These are phyloP conservation scores for Ogataea kodamae DNA, from an alignment of 805 yeast genomes.

Conservation along the genomic window DNA sequence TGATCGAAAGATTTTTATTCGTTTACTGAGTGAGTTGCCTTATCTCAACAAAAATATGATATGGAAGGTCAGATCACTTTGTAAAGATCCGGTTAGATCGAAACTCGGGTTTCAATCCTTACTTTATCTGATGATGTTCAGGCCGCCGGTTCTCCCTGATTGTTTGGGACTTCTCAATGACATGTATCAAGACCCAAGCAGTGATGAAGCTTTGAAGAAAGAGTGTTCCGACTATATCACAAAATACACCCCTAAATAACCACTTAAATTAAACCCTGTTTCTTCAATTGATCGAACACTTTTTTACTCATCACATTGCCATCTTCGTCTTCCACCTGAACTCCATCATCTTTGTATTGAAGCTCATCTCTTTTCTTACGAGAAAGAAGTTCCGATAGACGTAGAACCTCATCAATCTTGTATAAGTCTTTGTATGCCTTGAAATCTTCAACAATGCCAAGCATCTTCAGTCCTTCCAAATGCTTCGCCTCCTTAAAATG, in stretches of 20 bases:
- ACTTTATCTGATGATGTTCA: conserved; percentile 79
- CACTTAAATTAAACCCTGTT: conserved; percentile 70
- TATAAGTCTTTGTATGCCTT: conserved; percentile 59
- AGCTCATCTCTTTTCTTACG: conserved; percentile 36
- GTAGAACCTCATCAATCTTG: conserved; percentile 62
- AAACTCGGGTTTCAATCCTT: conserved; percentile 79
- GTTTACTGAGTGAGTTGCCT: conserved; percentile 87
- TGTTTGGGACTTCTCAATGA: conserved; percentile 50
- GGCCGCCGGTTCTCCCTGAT: conserved; percentile 73
- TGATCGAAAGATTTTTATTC: conserved; percentile 76
- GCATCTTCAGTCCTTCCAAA: conserved; percentile 62
- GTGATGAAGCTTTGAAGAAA: conserved; percentile 47
- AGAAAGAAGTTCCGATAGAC: conserved; percentile 49
- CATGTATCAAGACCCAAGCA: conserved; percentile 37
- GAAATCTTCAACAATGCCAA: conserved; percentile 60
- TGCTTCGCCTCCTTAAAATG: conserved; percentile 78
- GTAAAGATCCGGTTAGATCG: conserved; percentile 81
- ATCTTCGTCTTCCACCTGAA: conserved; percentile 87
- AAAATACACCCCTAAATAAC: conserved; percentile 38
- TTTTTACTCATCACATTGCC: conserved; percentile 89
- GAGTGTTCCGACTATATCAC: conserved; percentile 44
- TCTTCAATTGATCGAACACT: conserved; percentile 80
- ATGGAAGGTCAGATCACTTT: conserved; percentile 61
- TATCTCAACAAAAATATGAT: conserved; percentile 61
- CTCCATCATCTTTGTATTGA: conserved; percentile 47